These are phyloP conservation scores for Plantago ovata DNA, from an alignment of 257 asterid genomes.

Conservation along the genomic window DNA sequence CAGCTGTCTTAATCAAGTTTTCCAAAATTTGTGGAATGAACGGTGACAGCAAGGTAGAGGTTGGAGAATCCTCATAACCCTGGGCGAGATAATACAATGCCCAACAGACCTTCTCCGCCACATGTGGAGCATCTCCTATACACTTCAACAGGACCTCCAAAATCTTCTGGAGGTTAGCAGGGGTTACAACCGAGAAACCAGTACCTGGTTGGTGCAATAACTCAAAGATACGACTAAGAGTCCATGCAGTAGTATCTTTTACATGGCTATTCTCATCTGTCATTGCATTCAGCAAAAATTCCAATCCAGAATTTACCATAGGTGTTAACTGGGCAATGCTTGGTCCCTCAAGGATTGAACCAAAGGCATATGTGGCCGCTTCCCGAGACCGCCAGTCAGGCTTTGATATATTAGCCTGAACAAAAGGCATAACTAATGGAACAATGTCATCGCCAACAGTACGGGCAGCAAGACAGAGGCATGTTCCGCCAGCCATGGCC, in stretches of 20 bases:
- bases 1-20: slow-evolving; percentile 57
- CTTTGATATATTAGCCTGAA: slow-evolving; percentile 58
- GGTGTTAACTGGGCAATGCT: slow-evolving; percentile 69
- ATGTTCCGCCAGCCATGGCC: slow-evolving; percentile 91
- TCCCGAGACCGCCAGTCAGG: slow-evolving; percentile 82
- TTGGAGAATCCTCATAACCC: slow-evolving; percentile 77
- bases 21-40: slow-evolving; percentile 53
- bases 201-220: slow-evolving; percentile 59
- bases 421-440: slow-evolving; percentile 77
- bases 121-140: slow-evolving; percentile 65
- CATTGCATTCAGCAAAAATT: slow-evolving; percentile 71
- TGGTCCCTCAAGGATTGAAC: slow-evolving; percentile 92
- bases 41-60: slow-evolving; percentile 61
- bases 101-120: slow-evolving; percentile 81
- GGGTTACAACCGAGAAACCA: slow-evolving; percentile 63
- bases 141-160: slow-evolving; percentile 59
- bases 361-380: slow-evolving; percentile 88
- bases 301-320: slow-evolving; percentile 71
- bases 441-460: slow-evolving; percentile 79
- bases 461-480: slow-evolving; percentile 72
- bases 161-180: slow-evolving; percentile 53
- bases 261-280: slow-evolving; percentile 65
- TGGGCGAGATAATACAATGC: slow-evolving; percentile 83
- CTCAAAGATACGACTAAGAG: slow-evolving; percentile 87
- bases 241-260: slow-evolving; percentile 94